Conservation (phyloP, 2,329 filamentous ascomycete species). For the Rhinocladiella mackenziei region DNA sequence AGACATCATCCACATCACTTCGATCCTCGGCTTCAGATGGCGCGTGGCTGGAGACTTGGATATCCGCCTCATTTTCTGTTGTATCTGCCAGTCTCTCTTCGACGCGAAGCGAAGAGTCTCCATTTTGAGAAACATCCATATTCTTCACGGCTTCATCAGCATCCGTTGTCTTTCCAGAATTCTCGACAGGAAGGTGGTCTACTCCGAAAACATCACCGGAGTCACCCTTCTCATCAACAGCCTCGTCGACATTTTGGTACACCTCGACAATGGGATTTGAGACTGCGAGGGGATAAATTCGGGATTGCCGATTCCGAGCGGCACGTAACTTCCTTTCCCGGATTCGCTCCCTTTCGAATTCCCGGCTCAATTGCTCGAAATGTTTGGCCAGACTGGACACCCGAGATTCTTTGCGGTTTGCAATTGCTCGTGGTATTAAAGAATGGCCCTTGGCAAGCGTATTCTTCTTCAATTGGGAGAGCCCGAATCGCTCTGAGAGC, state of each 20-base stretch:
- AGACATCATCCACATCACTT: slow-evolving; percentile 62
- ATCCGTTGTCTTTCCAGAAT: slow-evolving; percentile 23
- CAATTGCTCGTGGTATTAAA: slow-evolving; percentile 79
- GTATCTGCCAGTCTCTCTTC: slow-evolving; percentile 38
- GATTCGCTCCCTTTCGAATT: slow-evolving; percentile 91
- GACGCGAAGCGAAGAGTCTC: slow-evolving; percentile 30
- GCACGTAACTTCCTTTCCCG: slow-evolving; percentile 78
- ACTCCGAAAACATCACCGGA: slow-evolving; percentile 54
- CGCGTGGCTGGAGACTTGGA: slow-evolving; percentile 47
- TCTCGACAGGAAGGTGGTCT: slow-evolving; percentile 27
- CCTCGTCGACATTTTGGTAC: slow-evolving; percentile 88
- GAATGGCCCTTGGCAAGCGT: slow-evolving; percentile 55
- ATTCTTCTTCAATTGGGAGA: slow-evolving; percentile 60
- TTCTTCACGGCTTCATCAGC: slow-evolving; percentile 31
- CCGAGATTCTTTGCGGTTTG: slow-evolving; percentile 66
- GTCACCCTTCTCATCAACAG: slow-evolving; percentile 73
- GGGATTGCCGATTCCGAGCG: slow-evolving; percentile 68
- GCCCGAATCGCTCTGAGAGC: slow-evolving; percentile 66
- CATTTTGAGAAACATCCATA: slow-evolving; percentile 35
- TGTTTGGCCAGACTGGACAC: slow-evolving; percentile 92
- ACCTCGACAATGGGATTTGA: slow-evolving; percentile 97
- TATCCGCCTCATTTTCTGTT: slow-evolving; percentile 42
- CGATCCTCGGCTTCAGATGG: slow-evolving; percentile 67
- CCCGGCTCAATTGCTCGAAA: slow-evolving; percentile 92
- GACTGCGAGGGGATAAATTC: slow-evolving; percentile 82